phyloP scores from a whole-genome alignment of 2,329 filamentous ascomycete genomes.

The Thielaviopsis populi region DNA sequence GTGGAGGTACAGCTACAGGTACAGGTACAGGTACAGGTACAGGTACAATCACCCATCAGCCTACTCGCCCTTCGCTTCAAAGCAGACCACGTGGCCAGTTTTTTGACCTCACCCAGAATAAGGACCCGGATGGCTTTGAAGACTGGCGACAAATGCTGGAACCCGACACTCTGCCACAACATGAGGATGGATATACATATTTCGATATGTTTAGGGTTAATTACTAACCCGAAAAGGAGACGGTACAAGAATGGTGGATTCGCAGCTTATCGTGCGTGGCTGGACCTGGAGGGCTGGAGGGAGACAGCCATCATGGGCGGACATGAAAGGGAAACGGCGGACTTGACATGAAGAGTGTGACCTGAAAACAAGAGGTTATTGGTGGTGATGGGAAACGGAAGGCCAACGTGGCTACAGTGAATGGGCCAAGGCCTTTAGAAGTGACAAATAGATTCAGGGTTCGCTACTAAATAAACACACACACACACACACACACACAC shows the following conservation, averaged over 20 bases:
- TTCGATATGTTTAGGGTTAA: neutral
- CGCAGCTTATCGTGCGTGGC: neutral
- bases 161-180: neutral
- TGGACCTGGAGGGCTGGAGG: neutral
- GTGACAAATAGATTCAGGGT: too few relatives aligned
- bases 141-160: constrained; percentile 7
- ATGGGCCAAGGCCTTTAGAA: too few relatives aligned
- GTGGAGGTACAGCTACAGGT: neutral
- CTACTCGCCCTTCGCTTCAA: neutral
- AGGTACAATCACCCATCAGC: neutral
- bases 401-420: too few relatives aligned
- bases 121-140: neutral
- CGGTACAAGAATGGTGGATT: neutral
- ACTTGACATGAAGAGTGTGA: neutral
- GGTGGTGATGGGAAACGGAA: too few relatives aligned
- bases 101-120: neutral
- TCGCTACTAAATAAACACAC: too few relatives aligned
- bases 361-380: neutral
- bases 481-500: too few relatives aligned
- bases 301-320: neutral
- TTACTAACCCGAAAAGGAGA: neutral
- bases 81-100: neutral
- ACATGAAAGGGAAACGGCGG: neutral
- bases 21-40: neutral
- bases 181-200: neutral